Evolutionary conservation across 352 stramenopile species (phyloP).

Genomic region (Globisporangium canariense): DNA sequence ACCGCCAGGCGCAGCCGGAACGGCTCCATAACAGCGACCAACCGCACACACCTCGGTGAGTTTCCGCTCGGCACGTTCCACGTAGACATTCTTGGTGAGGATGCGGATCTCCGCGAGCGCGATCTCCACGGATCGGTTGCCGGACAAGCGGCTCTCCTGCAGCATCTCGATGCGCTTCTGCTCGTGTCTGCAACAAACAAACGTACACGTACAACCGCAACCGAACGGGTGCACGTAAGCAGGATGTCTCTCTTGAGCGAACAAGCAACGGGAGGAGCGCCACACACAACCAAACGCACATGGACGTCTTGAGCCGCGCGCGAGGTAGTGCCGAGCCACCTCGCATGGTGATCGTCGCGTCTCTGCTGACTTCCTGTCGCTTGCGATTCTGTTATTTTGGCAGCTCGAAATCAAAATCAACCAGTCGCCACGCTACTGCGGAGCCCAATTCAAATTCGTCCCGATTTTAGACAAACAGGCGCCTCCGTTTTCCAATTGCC

Average conservation of each 20-base stretch:
- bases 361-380: conserved; percentile 9
- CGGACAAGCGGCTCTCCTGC: conserved; percentile 53
- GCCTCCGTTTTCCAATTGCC: not conserved
- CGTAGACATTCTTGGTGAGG: conserved; percentile 69
- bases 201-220: not conserved
- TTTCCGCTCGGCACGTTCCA: conserved; percentile 57
- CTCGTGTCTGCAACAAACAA: conserved; percentile 22
- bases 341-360: conserved; percentile 5
- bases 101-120: conserved; percentile 71
- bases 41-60: conserved; percentile 35
- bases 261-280: not conserved
- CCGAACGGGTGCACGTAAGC: not conserved
- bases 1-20: not conserved
- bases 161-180: conserved; percentile 32
- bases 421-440: not conserved
- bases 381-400: not conserved
- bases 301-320: conserved; percentile 4
- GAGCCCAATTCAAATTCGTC: not conserved
- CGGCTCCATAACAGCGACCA: not conserved
- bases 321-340: not conserved
- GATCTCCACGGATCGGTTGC: conserved; percentile 62
- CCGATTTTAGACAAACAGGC: not conserved
- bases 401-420: not conserved
- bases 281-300: not conserved
- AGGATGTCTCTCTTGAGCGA: not conserved